These are phyloP conservation scores for Pichia heedii DNA, from an alignment of 805 yeast genomes.

Conservation along the genomic window DNA sequence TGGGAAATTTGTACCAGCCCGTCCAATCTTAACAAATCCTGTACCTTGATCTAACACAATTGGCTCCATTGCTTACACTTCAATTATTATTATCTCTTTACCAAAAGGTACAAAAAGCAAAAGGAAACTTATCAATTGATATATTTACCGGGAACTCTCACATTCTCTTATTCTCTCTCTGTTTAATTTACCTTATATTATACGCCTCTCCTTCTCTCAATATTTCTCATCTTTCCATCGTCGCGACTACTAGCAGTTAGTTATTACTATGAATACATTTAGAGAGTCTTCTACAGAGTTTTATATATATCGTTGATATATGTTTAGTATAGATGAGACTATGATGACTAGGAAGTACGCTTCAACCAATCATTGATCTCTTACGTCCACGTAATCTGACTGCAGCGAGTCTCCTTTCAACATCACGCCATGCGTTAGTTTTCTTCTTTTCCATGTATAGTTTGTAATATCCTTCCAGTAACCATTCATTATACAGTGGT, in stretches of 20 bases:
- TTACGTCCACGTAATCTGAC: conserved; percentile 91
- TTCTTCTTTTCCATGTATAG: conserved; percentile 27
- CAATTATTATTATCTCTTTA: too few species aligned
- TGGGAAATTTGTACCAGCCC: conserved; percentile 95
- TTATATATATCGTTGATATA: too few species aligned
- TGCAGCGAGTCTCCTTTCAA: conserved; percentile 59
- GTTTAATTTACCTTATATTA: too few species aligned
- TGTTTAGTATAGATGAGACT: not conserved
- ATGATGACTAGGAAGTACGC: not conserved
- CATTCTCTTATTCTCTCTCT: too few species aligned
- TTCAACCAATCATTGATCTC: conserved; percentile 29
- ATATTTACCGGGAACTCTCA: too few species aligned
- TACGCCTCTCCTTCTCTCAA: too few species aligned
- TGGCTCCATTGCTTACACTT: conserved; percentile 10
- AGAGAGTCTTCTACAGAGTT: too few species aligned
- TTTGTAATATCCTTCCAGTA: conserved; percentile 58
- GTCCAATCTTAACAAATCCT: conserved; percentile 94
- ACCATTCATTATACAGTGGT: conserved; percentile 54
- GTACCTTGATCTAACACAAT: conserved; percentile 97
- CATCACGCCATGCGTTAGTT: conserved; percentile 39
- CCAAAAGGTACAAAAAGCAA: too few species aligned
- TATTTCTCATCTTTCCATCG: too few species aligned
- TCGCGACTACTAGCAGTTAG: too few species aligned
- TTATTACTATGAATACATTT: too few species aligned
- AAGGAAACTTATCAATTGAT: too few species aligned